These are phyloP conservation scores for Quillaja saponaria DNA, from an alignment of 306 rosid genomes.

Conservation along the genomic window DNA sequence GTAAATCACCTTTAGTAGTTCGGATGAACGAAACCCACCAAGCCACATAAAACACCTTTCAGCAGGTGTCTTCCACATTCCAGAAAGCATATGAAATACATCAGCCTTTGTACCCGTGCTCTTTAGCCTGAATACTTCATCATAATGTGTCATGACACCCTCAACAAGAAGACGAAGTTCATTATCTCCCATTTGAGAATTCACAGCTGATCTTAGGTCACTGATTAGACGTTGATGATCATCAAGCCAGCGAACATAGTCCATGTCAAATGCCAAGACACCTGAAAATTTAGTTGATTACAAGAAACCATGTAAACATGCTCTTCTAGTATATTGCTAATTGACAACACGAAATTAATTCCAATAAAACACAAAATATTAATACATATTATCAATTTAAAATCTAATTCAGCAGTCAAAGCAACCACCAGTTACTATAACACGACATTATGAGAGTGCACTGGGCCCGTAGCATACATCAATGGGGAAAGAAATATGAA, in stretches of 20 bases:
- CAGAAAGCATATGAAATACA: conserved; percentile 87
- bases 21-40: conserved; percentile 86
- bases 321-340: background rate
- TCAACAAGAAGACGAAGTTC: conserved; percentile 69
- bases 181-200: conserved; percentile 61
- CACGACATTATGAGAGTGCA: too few species aligned
- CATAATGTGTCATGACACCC: conserved; percentile 66
- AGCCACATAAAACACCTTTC: conserved; percentile 94
- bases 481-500: too few species aligned
- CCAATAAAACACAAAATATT: too few species aligned
- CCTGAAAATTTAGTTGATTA: conserved; percentile 35
- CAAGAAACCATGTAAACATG: background rate
- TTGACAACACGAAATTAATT: background rate
- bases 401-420: too few species aligned
- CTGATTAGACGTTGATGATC: conserved; percentile 67
- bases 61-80: conserved; percentile 85
- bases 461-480: too few species aligned
- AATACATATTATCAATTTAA: too few species aligned
- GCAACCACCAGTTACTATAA: too few species aligned
- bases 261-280: conserved; percentile 67
- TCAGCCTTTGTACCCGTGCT: conserved; percentile 74
- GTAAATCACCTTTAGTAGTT: conserved; percentile 70
- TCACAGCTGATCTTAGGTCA: conserved; percentile 62
- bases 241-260: conserved; percentile 72
- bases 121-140: conserved; percentile 69